Evolutionary conservation across 331 rosid species (phyloP), one percentile per base, ranked within the genome.

Genomic region (Malus hybrid): DNA sequence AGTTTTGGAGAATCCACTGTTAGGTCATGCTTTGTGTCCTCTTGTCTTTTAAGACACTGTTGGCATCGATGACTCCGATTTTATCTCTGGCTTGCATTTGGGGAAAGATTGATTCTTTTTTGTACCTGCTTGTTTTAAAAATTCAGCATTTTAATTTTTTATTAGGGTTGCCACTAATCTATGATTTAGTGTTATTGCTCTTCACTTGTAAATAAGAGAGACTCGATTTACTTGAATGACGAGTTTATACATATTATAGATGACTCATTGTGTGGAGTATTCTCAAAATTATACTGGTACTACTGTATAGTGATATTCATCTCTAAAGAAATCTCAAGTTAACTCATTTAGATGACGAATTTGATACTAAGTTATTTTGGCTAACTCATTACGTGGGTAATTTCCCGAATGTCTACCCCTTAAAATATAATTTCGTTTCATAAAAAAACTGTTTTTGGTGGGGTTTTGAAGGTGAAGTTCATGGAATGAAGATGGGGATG

Each of bases 1-100:
- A 76, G 96, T 74, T 76, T 73, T 74, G 76, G 55, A 80, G 95
- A 90, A 90, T 86, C 86, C 78, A 83, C 73, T 89, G 84, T 88
- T 90, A 88, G 96, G 90, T 87, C 84, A 86, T 88, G 86, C 89
- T 83, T 84, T 84, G 83, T 86, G 89, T 85, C 86, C 68, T 66
- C 65, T 85, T 86, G 83, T 86, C 86, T 79, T 86, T 82, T 82
- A 76, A 71, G 80, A 64, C 76, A 32, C 77, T 78, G 56, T 74
- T 86, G 80, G 76, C 75, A 67, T 72, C 65, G 74, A 52, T 76
- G 70, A 56, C 70, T 64, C 78, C 29, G 34, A 74, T 65, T 16
- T 42, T 31, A 64, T 73, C 55, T 80, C 33, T 67, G 83, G 78
- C 73, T 73, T 75, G 86, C 74, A 80, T 75, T 63, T 65, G 54